Conservation (phyloP, 257 asterid genomes). For the Plectranthus barbatus region DNA sequence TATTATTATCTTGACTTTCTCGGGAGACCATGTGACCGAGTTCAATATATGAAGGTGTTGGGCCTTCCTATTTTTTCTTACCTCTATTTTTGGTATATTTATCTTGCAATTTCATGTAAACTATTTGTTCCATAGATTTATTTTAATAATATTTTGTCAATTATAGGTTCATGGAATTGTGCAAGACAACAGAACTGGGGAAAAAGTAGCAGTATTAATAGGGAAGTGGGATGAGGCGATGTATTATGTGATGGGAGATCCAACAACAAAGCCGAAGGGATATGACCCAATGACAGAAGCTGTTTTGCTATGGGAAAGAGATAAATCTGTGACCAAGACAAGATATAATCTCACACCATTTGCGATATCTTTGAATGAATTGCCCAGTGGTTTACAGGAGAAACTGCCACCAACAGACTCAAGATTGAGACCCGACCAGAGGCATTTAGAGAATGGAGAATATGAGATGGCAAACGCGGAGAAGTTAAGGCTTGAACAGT, state of each 20-base stretch:
- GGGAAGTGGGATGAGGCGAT: constrained; percentile 99
- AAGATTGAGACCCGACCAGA: no score
- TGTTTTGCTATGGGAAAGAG: constrained; percentile 91
- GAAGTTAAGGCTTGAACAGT: constrained; percentile 94
- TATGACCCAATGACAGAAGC: constrained; percentile 98
- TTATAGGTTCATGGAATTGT: constrained; percentile 89
- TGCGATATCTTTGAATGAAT: constrained; percentile 82
- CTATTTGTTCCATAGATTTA: background rate
- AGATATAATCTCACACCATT: constrained; percentile 93
- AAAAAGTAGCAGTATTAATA: constrained; percentile 80
- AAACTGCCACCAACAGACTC: no score
- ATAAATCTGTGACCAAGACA: constrained; percentile 60
- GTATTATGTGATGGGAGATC: constrained; percentile 96
- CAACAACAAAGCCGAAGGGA: constrained; percentile 82
- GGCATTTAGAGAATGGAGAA: no score
- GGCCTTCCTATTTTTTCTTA: background rate
- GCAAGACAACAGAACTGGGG: constrained; percentile 93
- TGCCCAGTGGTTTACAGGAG: constrained; percentile 64
- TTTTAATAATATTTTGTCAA: background rate
- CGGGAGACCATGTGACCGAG: background rate
- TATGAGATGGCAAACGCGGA: constrained; percentile 89
- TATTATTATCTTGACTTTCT: background rate
- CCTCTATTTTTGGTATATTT: background rate
- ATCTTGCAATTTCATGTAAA: background rate
- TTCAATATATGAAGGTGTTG: background rate